Evolutionary conservation across 1,284 basidiomycete genomes (phyloP).

Genomic region (Peniophora sp.): DNA sequence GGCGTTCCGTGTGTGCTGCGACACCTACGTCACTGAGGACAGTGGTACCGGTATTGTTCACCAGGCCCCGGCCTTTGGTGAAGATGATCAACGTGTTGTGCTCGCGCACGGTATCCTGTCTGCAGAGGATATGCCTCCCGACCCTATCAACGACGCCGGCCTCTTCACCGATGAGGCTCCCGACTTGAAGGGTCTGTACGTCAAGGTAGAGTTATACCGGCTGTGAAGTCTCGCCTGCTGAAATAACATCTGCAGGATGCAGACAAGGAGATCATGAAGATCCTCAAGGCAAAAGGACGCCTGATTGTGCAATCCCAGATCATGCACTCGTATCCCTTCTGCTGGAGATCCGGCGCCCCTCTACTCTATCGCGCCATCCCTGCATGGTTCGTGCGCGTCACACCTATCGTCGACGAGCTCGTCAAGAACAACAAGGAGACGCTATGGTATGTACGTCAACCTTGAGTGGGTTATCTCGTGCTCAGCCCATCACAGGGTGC

Average conservation of each 20-base stretch:
- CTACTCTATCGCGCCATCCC: conserved; percentile 96
- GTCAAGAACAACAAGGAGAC: conserved; percentile 90
- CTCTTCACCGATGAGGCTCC: conserved; percentile 84
- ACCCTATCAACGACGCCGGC: conserved; percentile 89
- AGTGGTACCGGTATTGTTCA: conserved; percentile 99
- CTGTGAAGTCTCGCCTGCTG: not conserved
- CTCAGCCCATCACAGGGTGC: conserved; percentile 56
- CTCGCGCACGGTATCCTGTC: conserved; percentile 77
- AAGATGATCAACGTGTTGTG: conserved; percentile 95
- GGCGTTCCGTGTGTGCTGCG: conserved; percentile 86
- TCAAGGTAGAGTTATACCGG: conserved; percentile 63
- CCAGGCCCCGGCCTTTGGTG: conserved; percentile 97
- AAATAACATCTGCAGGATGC: conserved; percentile 52
- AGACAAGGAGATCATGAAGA: conserved; percentile 91
- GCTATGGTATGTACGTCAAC: conserved; percentile 56
- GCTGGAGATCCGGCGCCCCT: conserved; percentile 95
- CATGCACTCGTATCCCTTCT: conserved; percentile 94
- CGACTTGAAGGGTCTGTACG: conserved; percentile 86
- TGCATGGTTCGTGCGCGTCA: conserved; percentile 92
- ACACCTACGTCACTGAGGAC: conserved; percentile 89
- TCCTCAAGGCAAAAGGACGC: conserved; percentile 81
- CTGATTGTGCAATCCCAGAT: conserved; percentile 85
- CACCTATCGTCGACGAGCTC: conserved; percentile 78
- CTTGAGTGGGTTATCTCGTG: not conserved
- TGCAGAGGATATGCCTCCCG: conserved; percentile 90